Percentiles rank a stretch among this genome's conserved stretches.
These are phyloP conservation scores for Fragaria nilgerrensis DNA, from an alignment of 306 rosid species.

Conservation along the genomic window DNA sequence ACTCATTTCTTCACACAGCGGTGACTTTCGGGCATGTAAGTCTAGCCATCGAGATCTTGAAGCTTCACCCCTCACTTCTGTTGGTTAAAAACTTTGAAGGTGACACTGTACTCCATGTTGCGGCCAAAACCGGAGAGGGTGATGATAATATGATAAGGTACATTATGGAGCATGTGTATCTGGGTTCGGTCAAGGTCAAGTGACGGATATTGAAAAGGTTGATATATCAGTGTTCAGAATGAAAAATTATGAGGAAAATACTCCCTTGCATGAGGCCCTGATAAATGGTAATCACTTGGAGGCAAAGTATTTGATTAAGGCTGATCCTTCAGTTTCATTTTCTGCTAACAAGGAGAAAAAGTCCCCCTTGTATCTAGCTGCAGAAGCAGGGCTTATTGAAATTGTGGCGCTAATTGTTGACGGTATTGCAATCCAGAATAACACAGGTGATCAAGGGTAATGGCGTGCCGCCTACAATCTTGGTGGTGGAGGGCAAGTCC, in stretches of 20 bases:
- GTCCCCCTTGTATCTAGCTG: slow-evolving; percentile 32
- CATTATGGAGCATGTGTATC: neutral
- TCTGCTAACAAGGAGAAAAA: neutral
- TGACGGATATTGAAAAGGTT: neutral
- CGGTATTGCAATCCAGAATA: neutral
- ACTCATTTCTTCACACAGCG: slow-evolving; percentile 32
- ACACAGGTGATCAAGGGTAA: neutral
- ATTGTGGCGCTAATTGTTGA: neutral
- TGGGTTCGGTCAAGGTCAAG: neutral
- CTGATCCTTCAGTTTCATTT: neutral
- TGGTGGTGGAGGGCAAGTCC: neutral
- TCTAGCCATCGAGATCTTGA: neutral
- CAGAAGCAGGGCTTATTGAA: neutral
- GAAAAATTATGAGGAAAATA: slow-evolving; percentile 14
- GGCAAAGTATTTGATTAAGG: slow-evolving; percentile 6
- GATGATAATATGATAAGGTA: neutral
- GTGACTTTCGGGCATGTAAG: neutral
- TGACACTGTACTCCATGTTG: slow-evolving; percentile 31
- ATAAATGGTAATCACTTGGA: neutral
- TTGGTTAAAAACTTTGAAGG: slow-evolving; percentile 7
- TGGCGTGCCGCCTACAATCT: neutral
- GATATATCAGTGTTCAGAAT: neutral
- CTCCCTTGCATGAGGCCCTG: slow-evolving; percentile 35
- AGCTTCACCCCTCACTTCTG: neutral
- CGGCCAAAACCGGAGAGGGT: neutral